phyloP scores from a whole-genome alignment of 306 rosid genomes.

The Abrus pulchellus region DNA sequence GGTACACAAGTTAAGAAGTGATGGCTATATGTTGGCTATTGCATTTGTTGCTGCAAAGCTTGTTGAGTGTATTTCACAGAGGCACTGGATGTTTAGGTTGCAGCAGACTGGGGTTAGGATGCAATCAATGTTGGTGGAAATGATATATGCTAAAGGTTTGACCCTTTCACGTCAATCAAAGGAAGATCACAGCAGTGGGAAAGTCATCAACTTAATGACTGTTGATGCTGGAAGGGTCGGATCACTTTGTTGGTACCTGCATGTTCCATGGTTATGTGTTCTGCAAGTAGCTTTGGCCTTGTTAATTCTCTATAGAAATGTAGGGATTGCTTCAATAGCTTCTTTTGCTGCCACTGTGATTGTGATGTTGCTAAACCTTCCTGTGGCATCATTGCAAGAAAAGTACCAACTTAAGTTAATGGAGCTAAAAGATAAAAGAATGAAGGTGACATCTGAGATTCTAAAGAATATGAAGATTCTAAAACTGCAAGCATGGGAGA shows the following conservation, averaged over 20 bases:
- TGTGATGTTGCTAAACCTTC: conserved; percentile 5
- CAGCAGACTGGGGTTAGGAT: not conserved
- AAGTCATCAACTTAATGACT: conserved; percentile 7
- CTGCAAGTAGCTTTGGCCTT: not conserved
- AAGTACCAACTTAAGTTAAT: conserved; percentile 1
- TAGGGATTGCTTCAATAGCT: conserved; percentile 5
- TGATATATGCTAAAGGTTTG: conserved; percentile 12
- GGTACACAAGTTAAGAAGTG: conserved; percentile 4
- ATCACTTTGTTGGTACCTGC: not conserved
- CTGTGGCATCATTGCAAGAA: conserved; percentile 2
- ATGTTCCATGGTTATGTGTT: conserved; percentile 6
- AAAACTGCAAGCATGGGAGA: conserved; percentile 21
- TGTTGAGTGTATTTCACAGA: not conserved
- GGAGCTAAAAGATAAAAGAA: conserved; percentile 4
- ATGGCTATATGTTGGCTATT: conserved; percentile 1
- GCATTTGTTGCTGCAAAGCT: conserved; percentile 7
- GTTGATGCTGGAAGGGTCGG: not conserved
- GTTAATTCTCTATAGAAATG: not conserved
- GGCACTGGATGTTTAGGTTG: not conserved
- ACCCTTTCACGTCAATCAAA: not conserved
- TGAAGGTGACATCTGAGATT: not conserved
- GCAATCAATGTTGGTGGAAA: conserved; percentile 14
- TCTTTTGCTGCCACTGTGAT: conserved; percentile 1
- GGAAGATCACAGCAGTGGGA: conserved; percentile 11
- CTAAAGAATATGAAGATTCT: conserved; percentile 21